Conservation (phyloP, 2,329 filamentous ascomycete species). For the Catunica adiposa region DNA sequence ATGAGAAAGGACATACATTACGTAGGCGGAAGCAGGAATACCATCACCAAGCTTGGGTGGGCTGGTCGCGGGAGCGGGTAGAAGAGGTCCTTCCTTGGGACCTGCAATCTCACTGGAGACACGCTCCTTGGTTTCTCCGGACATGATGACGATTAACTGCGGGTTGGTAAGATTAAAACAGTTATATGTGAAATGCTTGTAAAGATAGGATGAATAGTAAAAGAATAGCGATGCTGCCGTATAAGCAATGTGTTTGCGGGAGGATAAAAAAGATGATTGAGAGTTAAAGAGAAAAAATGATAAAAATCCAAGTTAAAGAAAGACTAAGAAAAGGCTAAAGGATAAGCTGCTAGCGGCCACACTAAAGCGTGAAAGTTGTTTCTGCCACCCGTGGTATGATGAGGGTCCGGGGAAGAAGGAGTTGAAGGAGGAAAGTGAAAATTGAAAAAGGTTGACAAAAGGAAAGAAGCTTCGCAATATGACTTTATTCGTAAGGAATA, state of each 20-base stretch:
- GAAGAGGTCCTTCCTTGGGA: constrained; percentile 23
- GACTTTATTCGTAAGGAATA: too few species aligned
- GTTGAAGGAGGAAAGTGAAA: neutral
- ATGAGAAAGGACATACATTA: constrained; percentile 36
- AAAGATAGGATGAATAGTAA: neutral
- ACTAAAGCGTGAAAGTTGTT: neutral
- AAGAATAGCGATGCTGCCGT: neutral
- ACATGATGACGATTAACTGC: constrained; percentile 20
- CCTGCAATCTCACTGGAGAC: constrained; percentile 61
- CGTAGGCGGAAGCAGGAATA: constrained; percentile 74
- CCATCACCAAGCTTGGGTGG: constrained; percentile 50
- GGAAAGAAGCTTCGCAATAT: neutral
- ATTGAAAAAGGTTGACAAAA: neutral
- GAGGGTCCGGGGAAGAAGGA: neutral
- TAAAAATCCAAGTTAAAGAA: neutral
- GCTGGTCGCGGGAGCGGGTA: constrained; percentile 57
- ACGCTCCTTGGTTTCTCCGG: constrained; percentile 61
- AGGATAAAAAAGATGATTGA: neutral
- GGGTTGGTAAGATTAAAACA: neutral
- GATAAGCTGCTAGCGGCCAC: neutral
- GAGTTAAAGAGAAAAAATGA: neutral
- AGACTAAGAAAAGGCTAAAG: constrained; percentile 1
- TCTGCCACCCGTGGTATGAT: neutral
- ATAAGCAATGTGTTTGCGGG: too few species aligned
- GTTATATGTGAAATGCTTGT: neutral